Conservation (phyloP, 75 land plant genomes). For the Sequoia sempervirens region DNA sequence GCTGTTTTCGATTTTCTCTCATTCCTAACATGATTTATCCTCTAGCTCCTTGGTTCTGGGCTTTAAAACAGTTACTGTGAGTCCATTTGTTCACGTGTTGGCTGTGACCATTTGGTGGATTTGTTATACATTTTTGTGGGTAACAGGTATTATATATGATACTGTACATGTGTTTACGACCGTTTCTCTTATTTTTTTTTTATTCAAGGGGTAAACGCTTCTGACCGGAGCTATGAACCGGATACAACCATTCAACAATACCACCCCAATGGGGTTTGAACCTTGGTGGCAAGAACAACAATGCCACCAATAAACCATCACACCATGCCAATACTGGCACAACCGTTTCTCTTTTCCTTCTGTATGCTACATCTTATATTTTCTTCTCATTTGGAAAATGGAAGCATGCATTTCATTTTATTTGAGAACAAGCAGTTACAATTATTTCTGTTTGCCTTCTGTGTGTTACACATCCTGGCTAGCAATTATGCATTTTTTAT, state of each 20-base stretch:
- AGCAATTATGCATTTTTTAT: neutral
- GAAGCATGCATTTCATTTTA: neutral
- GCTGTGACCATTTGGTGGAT: neutral
- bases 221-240: too few species aligned
- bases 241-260: too few species aligned
- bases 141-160: neutral
- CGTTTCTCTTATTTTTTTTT: too few species aligned
- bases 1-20: neutral
- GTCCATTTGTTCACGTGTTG: neutral
- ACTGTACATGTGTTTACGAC: neutral
- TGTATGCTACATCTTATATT: neutral
- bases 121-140: neutral
- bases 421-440: neutral
- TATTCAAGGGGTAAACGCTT: too few species aligned
- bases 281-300: too few species aligned
- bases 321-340: too few species aligned
- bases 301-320: too few species aligned
- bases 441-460: too few species aligned
- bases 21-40: neutral
- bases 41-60: neutral
- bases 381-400: neutral
- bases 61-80: neutral
- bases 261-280: too few species aligned
- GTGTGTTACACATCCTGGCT: neutral
- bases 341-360: neutral